Conservation (phyloP, 225 moss, liverwort and hornwort genomes). For the Pleurozium schreberi region DNA sequence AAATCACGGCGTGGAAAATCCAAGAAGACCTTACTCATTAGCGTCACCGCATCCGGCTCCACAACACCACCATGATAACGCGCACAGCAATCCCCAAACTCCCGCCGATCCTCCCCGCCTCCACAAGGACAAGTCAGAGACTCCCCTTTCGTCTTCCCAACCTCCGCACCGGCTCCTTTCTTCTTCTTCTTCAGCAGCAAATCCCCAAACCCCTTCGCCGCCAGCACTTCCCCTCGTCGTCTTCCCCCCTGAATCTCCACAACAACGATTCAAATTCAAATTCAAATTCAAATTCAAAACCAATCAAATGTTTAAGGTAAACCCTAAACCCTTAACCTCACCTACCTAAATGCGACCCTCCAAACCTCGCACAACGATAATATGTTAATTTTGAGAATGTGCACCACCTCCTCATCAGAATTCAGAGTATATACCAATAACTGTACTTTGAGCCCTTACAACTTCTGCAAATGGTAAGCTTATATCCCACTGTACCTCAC, state of each 20-base stretch:
- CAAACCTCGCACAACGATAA: not conserved
- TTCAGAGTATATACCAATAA: not conserved
- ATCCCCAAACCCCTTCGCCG: slow-evolving; percentile 64
- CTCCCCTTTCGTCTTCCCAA: slow-evolving; percentile 7
- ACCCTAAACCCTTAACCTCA: not conserved
- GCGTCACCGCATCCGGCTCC: slow-evolving; percentile 58
- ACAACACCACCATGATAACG: slow-evolving; percentile 63
- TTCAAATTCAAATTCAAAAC: not conserved
- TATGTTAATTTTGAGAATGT: not conserved
- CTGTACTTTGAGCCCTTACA: not conserved
- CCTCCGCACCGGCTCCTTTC: slow-evolving; percentile 11
- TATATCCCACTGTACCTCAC: not conserved
- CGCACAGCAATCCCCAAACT: slow-evolving; percentile 47
- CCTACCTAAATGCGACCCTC: not conserved
- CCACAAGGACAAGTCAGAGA: slow-evolving; percentile 54
- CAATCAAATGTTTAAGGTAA: not conserved
- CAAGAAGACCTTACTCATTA: slow-evolving; percentile 45
- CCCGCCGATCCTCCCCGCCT: slow-evolving; percentile 46
- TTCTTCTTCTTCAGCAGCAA: slow-evolving; percentile 35
- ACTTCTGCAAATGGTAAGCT: not conserved
- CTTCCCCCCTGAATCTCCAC: not conserved
- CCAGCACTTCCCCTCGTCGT: slow-evolving; percentile 11
- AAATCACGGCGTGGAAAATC: not conserved
- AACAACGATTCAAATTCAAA: not conserved
- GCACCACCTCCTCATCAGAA: not conserved